These are phyloP conservation scores for Inga oerstediana DNA, from an alignment of 306 rosid genomes.

Conservation along the genomic window DNA sequence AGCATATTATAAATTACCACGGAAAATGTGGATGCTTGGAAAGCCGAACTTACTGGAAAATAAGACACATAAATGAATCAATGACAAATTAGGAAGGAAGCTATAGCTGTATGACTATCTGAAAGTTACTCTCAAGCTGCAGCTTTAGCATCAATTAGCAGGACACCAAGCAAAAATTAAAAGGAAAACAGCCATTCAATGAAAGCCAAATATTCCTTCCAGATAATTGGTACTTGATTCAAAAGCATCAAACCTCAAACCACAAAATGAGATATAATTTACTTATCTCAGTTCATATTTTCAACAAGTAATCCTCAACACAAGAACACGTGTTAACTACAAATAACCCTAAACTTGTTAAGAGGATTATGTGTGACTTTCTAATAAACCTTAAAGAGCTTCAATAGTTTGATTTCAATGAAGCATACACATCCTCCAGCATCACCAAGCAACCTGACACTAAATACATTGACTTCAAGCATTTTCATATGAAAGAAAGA, in stretches of 20 bases:
- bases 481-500: constrained; percentile 2
- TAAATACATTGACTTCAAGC: constrained; percentile 18
- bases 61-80: neutral
- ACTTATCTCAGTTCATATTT: constrained; percentile 8
- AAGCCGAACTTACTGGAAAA: constrained; percentile 4
- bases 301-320: neutral
- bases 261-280: constrained; percentile 14
- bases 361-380: neutral
- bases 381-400: constrained; percentile 7
- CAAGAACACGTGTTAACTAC: neutral
- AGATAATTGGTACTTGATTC: neutral
- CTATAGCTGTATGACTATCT: neutral
- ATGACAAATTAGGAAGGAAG: neutral
- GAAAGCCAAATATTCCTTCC: constrained; percentile 15
- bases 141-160: constrained; percentile 20
- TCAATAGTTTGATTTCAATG: constrained; percentile 20
- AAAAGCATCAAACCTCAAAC: neutral
- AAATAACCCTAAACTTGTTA: neutral
- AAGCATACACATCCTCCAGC: constrained; percentile 5
- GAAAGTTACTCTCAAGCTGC: neutral
- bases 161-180: constrained; percentile 23
- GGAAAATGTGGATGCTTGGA: neutral
- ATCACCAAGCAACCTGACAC: constrained; percentile 11
- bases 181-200: constrained; percentile 20
- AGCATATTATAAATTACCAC: constrained; percentile 29